Conservation (phyloP, 805 yeast species). For the Barnettozyma botsteinii region DNA sequence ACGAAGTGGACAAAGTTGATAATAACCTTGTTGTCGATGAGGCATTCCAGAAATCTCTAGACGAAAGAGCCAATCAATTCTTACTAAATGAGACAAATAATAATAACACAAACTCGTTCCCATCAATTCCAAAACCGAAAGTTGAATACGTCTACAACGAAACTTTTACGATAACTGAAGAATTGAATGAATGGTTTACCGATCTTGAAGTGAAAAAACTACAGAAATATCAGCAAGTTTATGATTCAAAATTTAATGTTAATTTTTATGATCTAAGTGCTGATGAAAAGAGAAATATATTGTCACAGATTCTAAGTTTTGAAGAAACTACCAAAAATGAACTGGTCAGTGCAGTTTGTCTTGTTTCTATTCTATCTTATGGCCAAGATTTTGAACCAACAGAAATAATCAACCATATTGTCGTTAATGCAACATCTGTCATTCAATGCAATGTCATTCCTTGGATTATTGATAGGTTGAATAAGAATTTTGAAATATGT, state of each 20-base stretch:
- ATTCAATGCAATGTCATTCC: constrained; percentile 8
- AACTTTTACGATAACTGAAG: constrained; percentile 31
- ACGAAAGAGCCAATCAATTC: constrained; percentile 33
- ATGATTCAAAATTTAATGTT: constrained; percentile 4
- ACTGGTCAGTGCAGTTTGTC: constrained; percentile 2
- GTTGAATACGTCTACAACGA: constrained; percentile 40
- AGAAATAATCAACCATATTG: constrained; percentile 8
- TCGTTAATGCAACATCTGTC: constrained; percentile 8
- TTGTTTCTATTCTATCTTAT: constrained; percentile 12
- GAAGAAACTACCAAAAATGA: background rate
- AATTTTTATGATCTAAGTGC: constrained; percentile 12
- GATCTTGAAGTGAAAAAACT: constrained; percentile 23
- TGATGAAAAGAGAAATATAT: constrained; percentile 15
- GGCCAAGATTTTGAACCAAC: constrained; percentile 9
- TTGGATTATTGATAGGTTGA: constrained; percentile 4
- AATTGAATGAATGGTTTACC: constrained; percentile 44
- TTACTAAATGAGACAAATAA: constrained; percentile 8
- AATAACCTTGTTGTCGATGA: constrained; percentile 28
- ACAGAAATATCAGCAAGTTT: background rate
- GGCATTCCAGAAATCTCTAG: constrained; percentile 28
- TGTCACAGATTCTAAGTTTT: constrained; percentile 4
- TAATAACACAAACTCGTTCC: constrained; percentile 18
- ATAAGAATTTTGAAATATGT: constrained; percentile 7
- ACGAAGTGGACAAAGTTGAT: constrained; percentile 31
- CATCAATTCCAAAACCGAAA: constrained; percentile 33